phyloP scores from a whole-genome alignment of 805 yeast species.

The Yamadazyma insecticola region DNA sequence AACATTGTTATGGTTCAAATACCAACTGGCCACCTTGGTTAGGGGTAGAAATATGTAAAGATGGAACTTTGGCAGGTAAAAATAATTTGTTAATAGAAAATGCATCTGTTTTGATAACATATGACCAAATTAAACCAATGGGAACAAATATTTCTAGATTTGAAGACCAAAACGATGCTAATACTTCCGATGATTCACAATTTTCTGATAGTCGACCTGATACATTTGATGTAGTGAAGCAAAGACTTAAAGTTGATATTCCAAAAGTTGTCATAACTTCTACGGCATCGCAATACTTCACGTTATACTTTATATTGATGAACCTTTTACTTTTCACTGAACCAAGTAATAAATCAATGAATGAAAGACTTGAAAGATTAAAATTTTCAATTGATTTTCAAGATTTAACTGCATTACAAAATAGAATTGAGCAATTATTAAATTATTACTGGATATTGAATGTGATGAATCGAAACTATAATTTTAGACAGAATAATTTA shows the following conservation, averaged over 20 bases:
- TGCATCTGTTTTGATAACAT: slow-evolving; percentile 58
- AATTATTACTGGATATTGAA: slow-evolving; percentile 38
- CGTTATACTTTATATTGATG: slow-evolving; percentile 57
- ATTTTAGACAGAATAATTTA: slow-evolving; percentile 44
- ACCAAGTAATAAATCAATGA: slow-evolving; percentile 56
- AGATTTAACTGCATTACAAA: slow-evolving; percentile 47
- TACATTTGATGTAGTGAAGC: slow-evolving; percentile 2
- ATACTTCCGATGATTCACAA: too few relatives aligned
- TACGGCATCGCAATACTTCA: slow-evolving; percentile 69
- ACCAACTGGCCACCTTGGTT: slow-evolving; percentile 88
- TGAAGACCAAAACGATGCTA: slow-evolving; percentile 2
- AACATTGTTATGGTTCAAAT: slow-evolving; percentile 57
- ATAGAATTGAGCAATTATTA: slow-evolving; percentile 47
- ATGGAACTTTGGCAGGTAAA: slow-evolving; percentile 37
- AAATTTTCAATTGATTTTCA: slow-evolving; percentile 67
- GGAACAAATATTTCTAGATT: slow-evolving; percentile 10
- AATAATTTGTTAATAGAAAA: slow-evolving; percentile 56
- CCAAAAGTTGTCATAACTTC: slow-evolving; percentile 65
- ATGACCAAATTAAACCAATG: slow-evolving; percentile 39
- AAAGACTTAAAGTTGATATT: slow-evolving; percentile 54
- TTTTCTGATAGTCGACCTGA: background rate
- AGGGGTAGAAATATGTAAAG: slow-evolving; percentile 59
- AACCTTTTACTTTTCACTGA: slow-evolving; percentile 70
- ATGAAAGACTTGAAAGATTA: slow-evolving; percentile 60
- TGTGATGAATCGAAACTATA: slow-evolving; percentile 42